Evolutionary conservation across 2,329 filamentous ascomycete genomes (phyloP).

Genomic region (Lasiodiplodia sp.): DNA sequence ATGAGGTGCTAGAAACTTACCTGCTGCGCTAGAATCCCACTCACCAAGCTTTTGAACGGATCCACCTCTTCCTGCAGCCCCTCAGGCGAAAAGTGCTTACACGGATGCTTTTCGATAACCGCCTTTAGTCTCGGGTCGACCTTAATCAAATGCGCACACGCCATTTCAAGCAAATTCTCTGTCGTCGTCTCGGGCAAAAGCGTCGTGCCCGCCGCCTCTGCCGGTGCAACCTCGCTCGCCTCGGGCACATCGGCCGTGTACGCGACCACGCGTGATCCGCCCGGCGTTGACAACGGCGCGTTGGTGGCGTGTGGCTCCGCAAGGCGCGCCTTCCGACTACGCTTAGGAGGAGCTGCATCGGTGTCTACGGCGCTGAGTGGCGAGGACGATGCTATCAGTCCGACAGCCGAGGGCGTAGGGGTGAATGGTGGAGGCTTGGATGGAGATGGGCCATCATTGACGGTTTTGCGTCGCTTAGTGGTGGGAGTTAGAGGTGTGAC

Average conservation of each 20-base stretch:
- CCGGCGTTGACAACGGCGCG: conserved; percentile 74
- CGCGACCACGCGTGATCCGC: conserved; percentile 69
- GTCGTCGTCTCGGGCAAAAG: conserved; percentile 64
- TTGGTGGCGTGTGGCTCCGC: conserved; percentile 72
- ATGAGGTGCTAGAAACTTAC: conserved; percentile 34
- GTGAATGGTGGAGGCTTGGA: conserved; percentile 13
- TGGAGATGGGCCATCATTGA: conserved; percentile 42
- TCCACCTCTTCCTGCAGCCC: conserved; percentile 86
- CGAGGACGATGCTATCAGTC: conserved; percentile 52
- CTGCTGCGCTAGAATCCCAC: conserved; percentile 94
- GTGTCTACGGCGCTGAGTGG: conserved; percentile 16
- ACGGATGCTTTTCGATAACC: conserved; percentile 77
- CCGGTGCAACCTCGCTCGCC: not conserved
- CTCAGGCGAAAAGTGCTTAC: conserved; percentile 79
- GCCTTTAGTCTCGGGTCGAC: conserved; percentile 75
- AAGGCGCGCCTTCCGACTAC: conserved; percentile 52
- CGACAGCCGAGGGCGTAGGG: conserved; percentile 56
- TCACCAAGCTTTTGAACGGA: conserved; percentile 82
- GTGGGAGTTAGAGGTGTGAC: conserved; percentile 8
- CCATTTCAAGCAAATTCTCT: conserved; percentile 75
- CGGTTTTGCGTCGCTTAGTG: not conserved
- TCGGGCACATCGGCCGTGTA: conserved; percentile 36
- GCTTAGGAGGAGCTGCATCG: conserved; percentile 31
- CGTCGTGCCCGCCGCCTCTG: conserved; percentile 36
- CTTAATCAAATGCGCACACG: conserved; percentile 74